Evolutionary conservation across 257 asterid species (phyloP).

Genomic region (Solanum chaucha): DNA sequence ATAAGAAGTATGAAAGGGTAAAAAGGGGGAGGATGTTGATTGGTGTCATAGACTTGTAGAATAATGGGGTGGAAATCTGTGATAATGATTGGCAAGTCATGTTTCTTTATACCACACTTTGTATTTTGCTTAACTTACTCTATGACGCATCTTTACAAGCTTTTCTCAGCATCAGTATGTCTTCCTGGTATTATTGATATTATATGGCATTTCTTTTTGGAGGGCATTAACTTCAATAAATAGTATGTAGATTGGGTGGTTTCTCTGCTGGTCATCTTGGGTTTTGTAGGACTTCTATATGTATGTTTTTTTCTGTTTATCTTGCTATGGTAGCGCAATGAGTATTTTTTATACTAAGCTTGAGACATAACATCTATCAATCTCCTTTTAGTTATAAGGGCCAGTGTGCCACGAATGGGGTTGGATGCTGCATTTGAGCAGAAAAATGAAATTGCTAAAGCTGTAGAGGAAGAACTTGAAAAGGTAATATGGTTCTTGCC

Average conservation of each 20-base stretch:
- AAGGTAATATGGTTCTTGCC: conserved; percentile 10
- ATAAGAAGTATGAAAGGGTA: background rate
- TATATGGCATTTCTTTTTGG: background rate
- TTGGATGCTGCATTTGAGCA: conserved; percentile 29
- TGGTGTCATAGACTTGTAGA: background rate
- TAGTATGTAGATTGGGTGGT: background rate
- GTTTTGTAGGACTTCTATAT: background rate
- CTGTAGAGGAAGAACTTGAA: conserved; percentile 32
- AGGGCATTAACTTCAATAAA: background rate
- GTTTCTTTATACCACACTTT: background rate
- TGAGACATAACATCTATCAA: background rate
- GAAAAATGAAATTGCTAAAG: conserved; percentile 31
- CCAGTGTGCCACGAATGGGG: conserved; percentile 21
- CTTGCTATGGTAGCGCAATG: background rate
- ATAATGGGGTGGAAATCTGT: background rate
- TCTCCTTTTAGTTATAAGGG: conserved; percentile 24
- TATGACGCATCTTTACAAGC: background rate
- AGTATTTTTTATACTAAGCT: background rate
- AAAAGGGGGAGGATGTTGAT: background rate
- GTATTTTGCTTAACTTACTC: background rate
- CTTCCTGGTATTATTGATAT: background rate
- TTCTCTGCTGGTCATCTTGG: background rate
- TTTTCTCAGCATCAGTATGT: background rate
- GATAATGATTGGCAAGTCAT: background rate
- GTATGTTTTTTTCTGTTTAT: background rate